phyloP scores from a whole-genome alignment of 306 rosid genomes.

The Pueraria montana region DNA sequence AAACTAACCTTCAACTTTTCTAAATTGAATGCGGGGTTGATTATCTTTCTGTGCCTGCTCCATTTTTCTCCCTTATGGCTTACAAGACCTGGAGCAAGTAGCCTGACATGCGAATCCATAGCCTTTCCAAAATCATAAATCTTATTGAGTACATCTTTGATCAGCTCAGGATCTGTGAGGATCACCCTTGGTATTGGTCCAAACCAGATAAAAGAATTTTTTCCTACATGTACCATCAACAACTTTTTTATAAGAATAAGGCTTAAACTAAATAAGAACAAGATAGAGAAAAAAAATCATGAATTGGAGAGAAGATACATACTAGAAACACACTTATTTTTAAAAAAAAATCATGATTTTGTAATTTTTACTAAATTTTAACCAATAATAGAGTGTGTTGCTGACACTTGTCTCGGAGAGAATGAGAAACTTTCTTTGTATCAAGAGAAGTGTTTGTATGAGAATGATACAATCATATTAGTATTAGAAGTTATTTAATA shows the following conservation, averaged over 20 bases:
- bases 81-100: conserved; percentile 45
- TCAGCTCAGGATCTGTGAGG: conserved; percentile 52
- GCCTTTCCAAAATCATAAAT: conserved; percentile 47
- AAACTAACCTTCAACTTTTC: conserved; percentile 69
- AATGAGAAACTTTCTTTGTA: too few species aligned
- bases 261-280: background rate
- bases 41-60: conserved; percentile 65
- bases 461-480: too few species aligned
- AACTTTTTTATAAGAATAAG: background rate
- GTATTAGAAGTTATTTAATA: too few species aligned
- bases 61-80: conserved; percentile 57
- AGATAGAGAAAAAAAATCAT: background rate
- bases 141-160: conserved; percentile 50
- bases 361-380: too few species aligned
- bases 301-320: too few species aligned
- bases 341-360: too few species aligned
- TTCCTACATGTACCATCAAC: conserved; percentile 28
- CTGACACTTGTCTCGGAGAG: too few species aligned
- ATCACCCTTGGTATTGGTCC: conserved; percentile 53
- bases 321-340: too few species aligned
- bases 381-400: too few species aligned
- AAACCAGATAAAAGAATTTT: conserved; percentile 40
- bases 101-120: background rate
- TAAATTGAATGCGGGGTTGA: conserved; percentile 65
- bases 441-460: too few species aligned